Evolutionary conservation across 2,329 filamentous ascomycete genomes (phyloP), one percentile per base, ranked within the genome.

Genomic region (Tympanopsis confertula): DNA sequence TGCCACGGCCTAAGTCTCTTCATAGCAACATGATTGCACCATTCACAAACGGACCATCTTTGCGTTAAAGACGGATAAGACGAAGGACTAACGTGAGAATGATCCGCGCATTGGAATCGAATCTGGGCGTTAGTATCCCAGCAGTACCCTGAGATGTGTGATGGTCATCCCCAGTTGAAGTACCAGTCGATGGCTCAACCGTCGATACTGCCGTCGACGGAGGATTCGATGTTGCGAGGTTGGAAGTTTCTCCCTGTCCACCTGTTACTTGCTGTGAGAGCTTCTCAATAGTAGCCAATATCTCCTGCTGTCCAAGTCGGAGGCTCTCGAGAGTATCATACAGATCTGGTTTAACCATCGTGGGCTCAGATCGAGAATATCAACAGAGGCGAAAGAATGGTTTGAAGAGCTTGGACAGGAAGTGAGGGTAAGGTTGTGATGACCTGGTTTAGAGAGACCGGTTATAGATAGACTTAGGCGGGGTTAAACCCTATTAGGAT

Each of bases 61-160:
- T 28, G 24, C 10, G 10, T 10, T 10, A n/a, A 10, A 10, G 10
- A 28, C n/a, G n/a, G n/a, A 10, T 10, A 18, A 19, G 36, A 26
- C 29, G 32, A n/a, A 38, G 40, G 17, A 45, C 53, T 49, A 50
- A 71, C 68, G 70, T 74, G 42, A 74, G 59, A 43, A 74, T 62
- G 41, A 74, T 73, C 15, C 70, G 66, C 38, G 69, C 22, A 26
- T n/a, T 26, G 22, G n/a, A n/a, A n/a, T n/a, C n/a, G n/a, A n/a
- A n/a, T n/a, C n/a, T n/a, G n/a, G n/a, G n/a, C n/a, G n/a, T n/a
- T n/a, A n/a, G n/a, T n/a, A n/a, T n/a, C n/a, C n/a, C n/a, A n/a
- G n/a, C n/a, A n/a, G n/a, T n/a, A n/a, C n/a, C n/a, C 22, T 26
- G 7, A 26, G 22, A n/a, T 26, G n/a, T n/a, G 22, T 7, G n/a